These are phyloP conservation scores for Kazachstania taianensis DNA, from an alignment of 805 yeast species.

Conservation along the genomic window DNA sequence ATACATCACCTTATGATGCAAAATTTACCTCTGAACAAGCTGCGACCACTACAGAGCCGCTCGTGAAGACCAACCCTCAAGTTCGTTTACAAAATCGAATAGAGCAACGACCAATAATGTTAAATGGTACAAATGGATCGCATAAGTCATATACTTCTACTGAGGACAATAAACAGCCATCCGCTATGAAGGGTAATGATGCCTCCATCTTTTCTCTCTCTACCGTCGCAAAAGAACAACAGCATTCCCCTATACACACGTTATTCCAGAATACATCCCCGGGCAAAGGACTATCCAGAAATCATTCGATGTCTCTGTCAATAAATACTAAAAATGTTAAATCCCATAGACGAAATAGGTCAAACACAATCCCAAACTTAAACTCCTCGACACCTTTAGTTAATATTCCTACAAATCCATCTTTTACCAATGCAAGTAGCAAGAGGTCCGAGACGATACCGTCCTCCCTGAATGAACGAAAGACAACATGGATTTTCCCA, in stretches of 20 bases:
- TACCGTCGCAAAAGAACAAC: background rate
- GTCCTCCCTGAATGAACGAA: background rate
- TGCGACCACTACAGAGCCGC: too few relatives aligned
- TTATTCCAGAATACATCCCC: background rate
- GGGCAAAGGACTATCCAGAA: conserved; percentile 4
- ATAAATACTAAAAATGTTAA: conserved; percentile 12
- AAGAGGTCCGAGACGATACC: too few relatives aligned
- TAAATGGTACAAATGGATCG: background rate
- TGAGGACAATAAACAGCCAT: too few relatives aligned
- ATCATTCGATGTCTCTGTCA: conserved; percentile 18
- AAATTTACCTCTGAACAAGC: too few relatives aligned
- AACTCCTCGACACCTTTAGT: conserved; percentile 10
- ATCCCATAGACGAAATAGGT: conserved; percentile 9
- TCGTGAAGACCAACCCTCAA: too few relatives aligned
- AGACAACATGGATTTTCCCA: background rate
- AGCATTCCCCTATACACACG: background rate
- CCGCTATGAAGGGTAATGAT: conserved; percentile 14
- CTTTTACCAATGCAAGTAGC: too few relatives aligned
- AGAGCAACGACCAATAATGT: too few relatives aligned
- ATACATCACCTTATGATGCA: too few relatives aligned
- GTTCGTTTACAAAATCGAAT: too few relatives aligned
- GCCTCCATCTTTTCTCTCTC: conserved; percentile 16
- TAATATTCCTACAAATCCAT: background rate
- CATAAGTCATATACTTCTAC: too few relatives aligned
- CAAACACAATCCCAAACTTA: conserved; percentile 9